Evolutionary conservation across 73 alveolate species (phyloP).

Genomic region (Stentor roeselii): DNA sequence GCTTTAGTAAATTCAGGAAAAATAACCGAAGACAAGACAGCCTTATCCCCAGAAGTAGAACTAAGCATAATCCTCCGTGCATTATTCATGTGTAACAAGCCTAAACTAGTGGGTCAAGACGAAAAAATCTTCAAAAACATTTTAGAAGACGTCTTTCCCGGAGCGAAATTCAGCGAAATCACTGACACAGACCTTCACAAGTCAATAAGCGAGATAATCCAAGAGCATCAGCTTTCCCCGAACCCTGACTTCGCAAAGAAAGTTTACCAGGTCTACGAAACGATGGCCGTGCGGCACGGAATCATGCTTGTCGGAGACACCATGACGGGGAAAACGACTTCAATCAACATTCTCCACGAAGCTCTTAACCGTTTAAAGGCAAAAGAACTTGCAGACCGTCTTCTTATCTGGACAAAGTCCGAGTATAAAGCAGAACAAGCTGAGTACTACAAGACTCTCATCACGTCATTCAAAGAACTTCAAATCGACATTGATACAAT

Average conservation of each 20-base stretch:
- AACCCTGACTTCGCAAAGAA: conserved; percentile 67
- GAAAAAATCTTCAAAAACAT: conserved; percentile 83
- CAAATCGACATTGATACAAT: conserved; percentile 35
- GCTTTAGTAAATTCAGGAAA: conserved; percentile 84
- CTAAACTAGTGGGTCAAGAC: conserved; percentile 90
- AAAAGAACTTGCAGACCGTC: not conserved
- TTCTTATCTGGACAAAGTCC: not conserved
- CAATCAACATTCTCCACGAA: conserved; percentile 54
- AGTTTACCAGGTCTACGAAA: conserved; percentile 80
- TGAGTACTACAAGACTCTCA: conserved; percentile 75
- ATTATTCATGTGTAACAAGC: conserved; percentile 56
- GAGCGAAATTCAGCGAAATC: conserved; percentile 45
- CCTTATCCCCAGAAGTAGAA: conserved; percentile 38
- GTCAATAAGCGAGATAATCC: conserved; percentile 56
- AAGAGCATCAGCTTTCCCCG: conserved; percentile 54
- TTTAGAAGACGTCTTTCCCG: conserved; percentile 72
- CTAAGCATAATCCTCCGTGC: conserved; percentile 62
- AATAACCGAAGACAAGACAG: conserved; percentile 60
- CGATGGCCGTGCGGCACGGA: conserved; percentile 88
- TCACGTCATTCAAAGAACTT: conserved; percentile 97
- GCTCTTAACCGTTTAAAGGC: conserved; percentile 36
- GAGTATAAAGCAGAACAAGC: not conserved
- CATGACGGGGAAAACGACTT: conserved; percentile 76
- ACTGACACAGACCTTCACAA: conserved; percentile 54
- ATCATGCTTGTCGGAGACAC: conserved; percentile 78